These are phyloP conservation scores for Olyra latifolia DNA, from an alignment of 176 grass and related monocot genomes.

Conservation along the genomic window DNA sequence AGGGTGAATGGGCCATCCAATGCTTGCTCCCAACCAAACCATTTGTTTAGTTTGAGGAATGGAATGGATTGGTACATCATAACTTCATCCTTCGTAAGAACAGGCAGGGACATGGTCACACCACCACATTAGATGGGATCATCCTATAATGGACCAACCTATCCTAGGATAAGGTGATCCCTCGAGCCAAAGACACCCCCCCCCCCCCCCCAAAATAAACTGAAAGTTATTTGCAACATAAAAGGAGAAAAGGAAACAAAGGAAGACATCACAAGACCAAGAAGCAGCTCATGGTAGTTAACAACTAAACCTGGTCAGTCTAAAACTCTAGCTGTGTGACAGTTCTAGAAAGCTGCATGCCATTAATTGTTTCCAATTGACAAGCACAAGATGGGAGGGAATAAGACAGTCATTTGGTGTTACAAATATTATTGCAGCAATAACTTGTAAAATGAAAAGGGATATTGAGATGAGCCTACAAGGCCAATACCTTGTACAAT, in stretches of 20 bases:
- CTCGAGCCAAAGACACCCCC: not conserved
- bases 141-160: too few relatives aligned
- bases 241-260: not conserved
- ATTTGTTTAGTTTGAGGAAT: not conserved
- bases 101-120: too few relatives aligned
- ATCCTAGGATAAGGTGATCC: too few relatives aligned
- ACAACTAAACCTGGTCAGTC: not conserved
- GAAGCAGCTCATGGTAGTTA: not conserved
- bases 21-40: not conserved
- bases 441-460: not conserved
- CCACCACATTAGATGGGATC: too few relatives aligned
- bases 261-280: not conserved
- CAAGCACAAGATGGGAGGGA: not conserved
- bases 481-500: conserved; percentile 82
- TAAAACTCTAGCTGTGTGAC: not conserved
- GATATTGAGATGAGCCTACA: not conserved
- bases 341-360: not conserved
- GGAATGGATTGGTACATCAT: not conserved
- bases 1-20: not conserved
- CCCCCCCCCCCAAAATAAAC: too few relatives aligned
- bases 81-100: too few relatives aligned
- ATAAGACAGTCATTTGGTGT: not conserved
- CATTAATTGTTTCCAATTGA: not conserved
- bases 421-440: not conserved
- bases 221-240: not conserved